phyloP scores from a whole-genome alignment of 805 yeast species.

The Yarrowia deformans region DNA sequence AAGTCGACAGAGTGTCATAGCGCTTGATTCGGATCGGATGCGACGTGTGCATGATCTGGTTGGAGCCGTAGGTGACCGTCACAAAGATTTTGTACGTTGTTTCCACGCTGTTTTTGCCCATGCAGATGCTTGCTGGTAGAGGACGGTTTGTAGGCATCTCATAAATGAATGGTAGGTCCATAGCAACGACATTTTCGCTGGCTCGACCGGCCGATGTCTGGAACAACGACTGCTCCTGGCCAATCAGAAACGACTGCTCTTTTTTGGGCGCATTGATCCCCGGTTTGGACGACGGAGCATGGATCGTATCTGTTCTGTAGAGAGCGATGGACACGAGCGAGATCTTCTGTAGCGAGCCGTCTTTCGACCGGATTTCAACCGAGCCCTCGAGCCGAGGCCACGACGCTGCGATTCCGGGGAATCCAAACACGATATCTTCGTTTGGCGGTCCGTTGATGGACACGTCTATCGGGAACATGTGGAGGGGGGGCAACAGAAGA shows the following conservation, averaged over 20 bases:
- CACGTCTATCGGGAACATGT: slow-evolving; percentile 42
- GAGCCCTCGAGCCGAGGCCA: slow-evolving; percentile 54
- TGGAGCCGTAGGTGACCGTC: slow-evolving; percentile 45
- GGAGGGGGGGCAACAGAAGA: too few species aligned
- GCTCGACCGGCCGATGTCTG: slow-evolving; percentile 43
- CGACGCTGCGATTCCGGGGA: slow-evolving; percentile 55
- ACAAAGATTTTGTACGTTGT: slow-evolving; percentile 51
- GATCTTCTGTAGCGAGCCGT: slow-evolving; percentile 46
- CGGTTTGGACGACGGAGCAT: slow-evolving; percentile 50
- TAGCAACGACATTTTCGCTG: slow-evolving; percentile 46
- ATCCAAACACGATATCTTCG: slow-evolving; percentile 54
- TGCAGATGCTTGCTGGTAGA: slow-evolving; percentile 51
- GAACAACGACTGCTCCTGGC: slow-evolving; percentile 47
- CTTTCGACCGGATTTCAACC: slow-evolving; percentile 51
- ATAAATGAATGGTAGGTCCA: slow-evolving; percentile 53
- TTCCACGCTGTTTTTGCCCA: slow-evolving; percentile 48
- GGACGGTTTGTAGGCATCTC: slow-evolving; percentile 49
- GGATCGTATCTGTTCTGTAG: slow-evolving; percentile 52
- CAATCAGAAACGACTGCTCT: slow-evolving; percentile 52
- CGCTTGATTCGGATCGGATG: slow-evolving; percentile 52
- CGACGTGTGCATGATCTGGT: slow-evolving; percentile 44
- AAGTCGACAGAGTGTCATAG: slow-evolving; percentile 53
- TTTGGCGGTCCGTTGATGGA: slow-evolving; percentile 52
- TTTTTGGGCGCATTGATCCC: slow-evolving; percentile 47
- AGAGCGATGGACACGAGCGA: slow-evolving; percentile 50